phyloP scores from a whole-genome alignment of 1,139 yeast species.

The Candida buenavistaensis region DNA sequence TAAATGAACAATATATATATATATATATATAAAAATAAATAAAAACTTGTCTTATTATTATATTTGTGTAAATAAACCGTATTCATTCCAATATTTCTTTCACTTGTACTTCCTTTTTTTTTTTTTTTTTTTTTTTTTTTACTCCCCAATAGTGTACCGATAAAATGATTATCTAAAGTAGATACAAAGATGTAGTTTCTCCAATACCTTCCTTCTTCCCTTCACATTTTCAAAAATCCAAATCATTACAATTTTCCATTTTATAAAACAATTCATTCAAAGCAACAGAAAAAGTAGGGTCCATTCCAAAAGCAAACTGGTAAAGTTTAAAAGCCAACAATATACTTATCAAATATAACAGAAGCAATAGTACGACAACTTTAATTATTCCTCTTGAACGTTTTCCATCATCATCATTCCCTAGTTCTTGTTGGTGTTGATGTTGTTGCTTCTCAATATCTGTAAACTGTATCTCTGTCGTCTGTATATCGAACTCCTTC shows the following conservation, averaged over 20 bases:
- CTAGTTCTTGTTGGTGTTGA: too few species aligned
- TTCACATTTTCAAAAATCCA: not conserved
- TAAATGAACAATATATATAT: not conserved
- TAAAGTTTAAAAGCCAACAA: not conserved
- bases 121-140: too few species aligned
- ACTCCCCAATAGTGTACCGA: too few species aligned
- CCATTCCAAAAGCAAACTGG: constrained; percentile 1
- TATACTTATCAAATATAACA: not conserved
- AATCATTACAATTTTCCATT: constrained; percentile 5
- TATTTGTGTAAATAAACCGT: not conserved
- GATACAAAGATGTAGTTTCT: too few species aligned
- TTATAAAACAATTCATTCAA: constrained; percentile 3
- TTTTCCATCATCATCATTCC: too few species aligned
- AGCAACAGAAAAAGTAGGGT: not conserved
- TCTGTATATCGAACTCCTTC: too few species aligned
- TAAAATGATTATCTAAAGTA: not conserved
- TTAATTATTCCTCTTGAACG: too few species aligned
- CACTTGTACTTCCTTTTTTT: too few species aligned
- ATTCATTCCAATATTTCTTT: not conserved
- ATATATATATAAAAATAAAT: not conserved
- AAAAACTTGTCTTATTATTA: not conserved
- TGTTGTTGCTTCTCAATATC: too few species aligned
- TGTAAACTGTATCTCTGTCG: too few species aligned
- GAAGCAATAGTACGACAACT: too few species aligned
- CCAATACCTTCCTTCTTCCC: too few species aligned